These are phyloP conservation scores for Pascua guehoae DNA, from an alignment of 1,284 basidiomycete genomes.

Conservation along the genomic window DNA sequence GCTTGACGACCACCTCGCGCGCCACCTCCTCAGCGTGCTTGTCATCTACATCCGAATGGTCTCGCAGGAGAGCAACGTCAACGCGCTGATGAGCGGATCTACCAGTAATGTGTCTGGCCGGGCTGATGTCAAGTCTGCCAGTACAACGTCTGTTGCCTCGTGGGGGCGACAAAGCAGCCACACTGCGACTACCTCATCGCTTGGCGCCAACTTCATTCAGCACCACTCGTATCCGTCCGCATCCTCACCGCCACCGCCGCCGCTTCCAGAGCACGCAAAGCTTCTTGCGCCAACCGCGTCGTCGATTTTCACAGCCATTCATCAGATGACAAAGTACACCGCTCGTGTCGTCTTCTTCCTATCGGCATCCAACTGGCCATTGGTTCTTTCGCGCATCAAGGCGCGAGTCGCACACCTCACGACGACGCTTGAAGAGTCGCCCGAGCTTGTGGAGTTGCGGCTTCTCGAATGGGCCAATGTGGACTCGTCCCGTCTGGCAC, in stretches of 20 bases:
- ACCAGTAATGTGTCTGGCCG: conserved; percentile 3
- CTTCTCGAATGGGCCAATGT: conserved; percentile 52
- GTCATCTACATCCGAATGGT: conserved; percentile 75
- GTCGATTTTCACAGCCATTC: conserved; percentile 25
- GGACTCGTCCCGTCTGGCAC: conserved; percentile 41
- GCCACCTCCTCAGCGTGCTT: conserved; percentile 77
- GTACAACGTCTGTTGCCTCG: conserved; percentile 20
- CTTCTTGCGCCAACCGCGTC: conserved; percentile 13
- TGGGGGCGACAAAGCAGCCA: conserved; percentile 16
- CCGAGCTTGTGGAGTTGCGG: conserved; percentile 53
- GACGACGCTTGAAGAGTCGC: conserved; percentile 52
- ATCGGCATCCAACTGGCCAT: conserved; percentile 83
- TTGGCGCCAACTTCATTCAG: conserved; percentile 30
- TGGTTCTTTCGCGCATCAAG: conserved; percentile 70
- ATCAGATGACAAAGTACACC: conserved; percentile 48
- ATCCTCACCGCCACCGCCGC: conserved; percentile 5
- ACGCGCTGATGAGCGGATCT: not conserved
- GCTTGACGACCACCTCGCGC: conserved; percentile 80
- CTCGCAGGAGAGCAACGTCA: conserved; percentile 38
- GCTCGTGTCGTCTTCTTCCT: conserved; percentile 82
- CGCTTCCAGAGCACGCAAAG: conserved; percentile 10
- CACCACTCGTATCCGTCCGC: conserved; percentile 32
- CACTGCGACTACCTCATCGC: conserved; percentile 18
- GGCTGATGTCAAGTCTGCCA: conserved; percentile 21
- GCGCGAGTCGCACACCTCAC: conserved; percentile 58